These are phyloP conservation scores for Spongiforma sp. DNA, from an alignment of 1,284 basidiomycete genomes.

Conservation along the genomic window DNA sequence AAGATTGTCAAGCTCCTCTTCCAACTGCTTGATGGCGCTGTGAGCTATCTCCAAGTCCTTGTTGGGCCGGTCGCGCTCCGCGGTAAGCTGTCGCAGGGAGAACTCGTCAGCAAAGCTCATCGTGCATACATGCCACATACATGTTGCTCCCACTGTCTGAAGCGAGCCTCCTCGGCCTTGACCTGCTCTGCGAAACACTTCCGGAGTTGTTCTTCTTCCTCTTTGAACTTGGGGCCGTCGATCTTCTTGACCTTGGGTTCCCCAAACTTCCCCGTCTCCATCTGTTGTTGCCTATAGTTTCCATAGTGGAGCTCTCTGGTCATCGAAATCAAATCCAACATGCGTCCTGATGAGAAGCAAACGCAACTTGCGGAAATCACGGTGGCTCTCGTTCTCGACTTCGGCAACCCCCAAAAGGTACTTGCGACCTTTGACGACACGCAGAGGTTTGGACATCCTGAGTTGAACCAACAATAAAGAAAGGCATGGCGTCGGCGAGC, in stretches of 20 bases:
- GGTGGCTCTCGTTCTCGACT: slow-evolving; percentile 98
- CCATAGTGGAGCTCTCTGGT: slow-evolving; percentile 96
- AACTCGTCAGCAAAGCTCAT: slow-evolving; percentile 20
- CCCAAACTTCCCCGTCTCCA: slow-evolving; percentile 99
- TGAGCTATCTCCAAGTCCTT: slow-evolving; percentile 95
- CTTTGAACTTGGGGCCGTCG: slow-evolving; percentile 99
- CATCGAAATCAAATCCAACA: slow-evolving; percentile 93
- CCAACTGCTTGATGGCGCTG: slow-evolving; percentile 89
- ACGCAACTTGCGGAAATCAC: slow-evolving; percentile 93
- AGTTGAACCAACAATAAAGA: slow-evolving; percentile 97
- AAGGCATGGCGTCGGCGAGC: slow-evolving; percentile 71
- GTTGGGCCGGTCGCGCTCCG: slow-evolving; percentile 96
- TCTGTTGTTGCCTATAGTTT: too few relatives aligned
- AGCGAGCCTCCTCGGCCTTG: slow-evolving; percentile 97
- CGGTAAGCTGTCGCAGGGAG: slow-evolving; percentile 75
- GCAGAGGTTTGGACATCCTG: slow-evolving; percentile 93
- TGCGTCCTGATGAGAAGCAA: slow-evolving; percentile 66
- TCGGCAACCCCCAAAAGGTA: slow-evolving; percentile 99
- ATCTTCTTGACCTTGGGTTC: slow-evolving; percentile 99
- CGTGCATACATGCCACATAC: slow-evolving; percentile 50
- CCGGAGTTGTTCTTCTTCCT: slow-evolving; percentile 96
- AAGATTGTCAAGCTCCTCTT: slow-evolving; percentile 88
- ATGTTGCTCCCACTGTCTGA: slow-evolving; percentile 99
- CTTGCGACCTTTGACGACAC: slow-evolving; percentile 89
- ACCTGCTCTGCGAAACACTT: slow-evolving; percentile 99